Conservation (phyloP, 805 yeast species). For the Hemisphaericaspora nanyangensis region DNA sequence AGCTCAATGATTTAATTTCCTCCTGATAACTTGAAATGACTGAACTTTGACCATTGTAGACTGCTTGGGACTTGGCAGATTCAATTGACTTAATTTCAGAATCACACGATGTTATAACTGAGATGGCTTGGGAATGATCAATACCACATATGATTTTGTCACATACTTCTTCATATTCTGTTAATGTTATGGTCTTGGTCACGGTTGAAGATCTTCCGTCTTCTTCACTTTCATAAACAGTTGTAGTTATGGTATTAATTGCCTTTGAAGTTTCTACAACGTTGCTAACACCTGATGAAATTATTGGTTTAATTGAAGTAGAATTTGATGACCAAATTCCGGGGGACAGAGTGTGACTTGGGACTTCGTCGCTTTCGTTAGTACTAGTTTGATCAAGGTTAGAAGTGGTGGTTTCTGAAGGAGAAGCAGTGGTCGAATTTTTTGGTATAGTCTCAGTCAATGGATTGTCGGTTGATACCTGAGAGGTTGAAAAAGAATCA, state of each 20-base stretch:
- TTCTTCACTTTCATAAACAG: neutral
- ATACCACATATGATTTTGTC: neutral
- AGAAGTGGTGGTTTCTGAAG: neutral
- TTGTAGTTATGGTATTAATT: neutral
- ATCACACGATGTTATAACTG: conserved; percentile 8
- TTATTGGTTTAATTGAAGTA: too few species aligned
- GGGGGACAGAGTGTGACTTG: neutral
- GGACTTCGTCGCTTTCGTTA: neutral
- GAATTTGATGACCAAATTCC: neutral
- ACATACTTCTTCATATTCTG: neutral
- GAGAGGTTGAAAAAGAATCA: neutral
- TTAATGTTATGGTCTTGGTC: neutral
- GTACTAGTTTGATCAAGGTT: neutral
- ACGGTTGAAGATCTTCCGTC: neutral
- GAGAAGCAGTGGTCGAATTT: neutral
- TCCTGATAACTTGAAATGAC: conserved; percentile 4
- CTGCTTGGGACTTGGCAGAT: conserved; percentile 4
- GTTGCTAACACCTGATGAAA: neutral
- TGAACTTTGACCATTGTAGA: conserved; percentile 2
- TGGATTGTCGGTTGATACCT: neutral
- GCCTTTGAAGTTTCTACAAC: neutral
- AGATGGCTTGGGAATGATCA: neutral
- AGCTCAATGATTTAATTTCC: conserved; percentile 1
- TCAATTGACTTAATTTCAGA: conserved; percentile 6
- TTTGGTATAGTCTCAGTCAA: neutral